phyloP scores from a whole-genome alignment of 2,329 filamentous ascomycete genomes.

The Fonsecaea nubica region DNA sequence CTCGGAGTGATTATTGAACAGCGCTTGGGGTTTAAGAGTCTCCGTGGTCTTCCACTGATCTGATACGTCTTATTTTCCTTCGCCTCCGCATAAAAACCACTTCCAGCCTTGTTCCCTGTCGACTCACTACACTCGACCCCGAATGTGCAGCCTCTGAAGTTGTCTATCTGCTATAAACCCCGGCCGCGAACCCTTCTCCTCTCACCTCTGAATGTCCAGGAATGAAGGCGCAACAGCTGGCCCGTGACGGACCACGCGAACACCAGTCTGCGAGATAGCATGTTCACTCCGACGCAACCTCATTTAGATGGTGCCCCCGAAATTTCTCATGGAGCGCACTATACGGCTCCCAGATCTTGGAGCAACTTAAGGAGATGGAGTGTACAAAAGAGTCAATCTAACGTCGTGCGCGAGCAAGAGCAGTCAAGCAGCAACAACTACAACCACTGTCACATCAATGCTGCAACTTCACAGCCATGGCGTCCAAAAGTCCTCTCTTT shows the following conservation, averaged over 20 bases:
- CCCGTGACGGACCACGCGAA: background rate
- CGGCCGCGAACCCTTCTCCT: background rate
- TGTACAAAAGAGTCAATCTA: conserved; percentile 7
- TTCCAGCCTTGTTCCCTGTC: conserved; percentile 1
- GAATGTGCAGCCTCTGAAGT: background rate
- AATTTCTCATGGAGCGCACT: conserved; percentile 19
- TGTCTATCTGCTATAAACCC: conserved; percentile 4
- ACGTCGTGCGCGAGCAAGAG: conserved; percentile 3
- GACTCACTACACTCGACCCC: background rate
- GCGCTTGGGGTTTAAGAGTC: background rate
- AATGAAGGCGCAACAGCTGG: background rate
- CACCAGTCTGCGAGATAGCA: conserved; percentile 8
- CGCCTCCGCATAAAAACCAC: conserved; percentile 5
- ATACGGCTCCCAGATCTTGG: conserved; percentile 18
- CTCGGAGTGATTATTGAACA: background rate
- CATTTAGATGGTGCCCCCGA: conserved; percentile 13
- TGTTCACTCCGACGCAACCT: conserved; percentile 16
- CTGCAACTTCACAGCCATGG: background rate
- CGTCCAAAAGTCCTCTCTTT: background rate
- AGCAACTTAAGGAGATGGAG: conserved; percentile 17
- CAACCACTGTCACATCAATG: background rate
- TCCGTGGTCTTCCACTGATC: background rate
- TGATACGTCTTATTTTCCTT: conserved; percentile 2
- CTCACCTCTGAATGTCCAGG: background rate
- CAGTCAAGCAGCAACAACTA: conserved; percentile 2